Conservation (phyloP, 73 alveolate species). For the Tetrahymena thermophila region DNA sequence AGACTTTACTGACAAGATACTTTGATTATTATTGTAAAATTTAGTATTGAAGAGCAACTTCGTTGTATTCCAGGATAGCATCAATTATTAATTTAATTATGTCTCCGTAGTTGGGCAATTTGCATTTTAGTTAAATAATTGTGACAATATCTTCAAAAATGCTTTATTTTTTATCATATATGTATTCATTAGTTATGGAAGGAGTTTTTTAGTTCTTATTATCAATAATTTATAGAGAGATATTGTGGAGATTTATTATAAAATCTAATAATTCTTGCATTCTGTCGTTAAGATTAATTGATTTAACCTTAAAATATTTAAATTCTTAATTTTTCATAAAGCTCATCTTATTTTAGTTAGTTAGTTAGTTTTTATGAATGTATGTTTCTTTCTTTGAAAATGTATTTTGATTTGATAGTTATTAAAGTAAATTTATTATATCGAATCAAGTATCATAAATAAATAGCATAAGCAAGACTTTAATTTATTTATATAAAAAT, state of each 20-base stretch:
- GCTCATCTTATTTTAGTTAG: neutral
- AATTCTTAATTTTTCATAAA: neutral
- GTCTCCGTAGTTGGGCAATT: neutral
- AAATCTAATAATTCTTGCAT: neutral
- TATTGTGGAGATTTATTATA: neutral
- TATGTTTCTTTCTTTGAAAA: too few species aligned
- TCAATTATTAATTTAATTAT: neutral
- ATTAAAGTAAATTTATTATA: too few species aligned
- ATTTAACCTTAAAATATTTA: neutral
- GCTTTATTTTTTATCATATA: neutral
- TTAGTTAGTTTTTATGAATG: too few species aligned
- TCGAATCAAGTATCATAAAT: too few species aligned
- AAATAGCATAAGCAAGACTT: neutral
- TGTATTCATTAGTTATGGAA: neutral
- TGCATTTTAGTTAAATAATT: too few species aligned
- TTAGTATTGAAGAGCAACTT: neutral
- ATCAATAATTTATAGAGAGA: neutral
- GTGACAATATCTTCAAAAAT: neutral
- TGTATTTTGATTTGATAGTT: neutral
- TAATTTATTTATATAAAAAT: too few species aligned
- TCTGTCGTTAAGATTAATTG: neutral
- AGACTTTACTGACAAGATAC: neutral
- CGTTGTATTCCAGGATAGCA: neutral
- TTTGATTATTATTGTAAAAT: neutral
- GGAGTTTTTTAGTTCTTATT: neutral